Percentiles rank a stretch among this genome's conserved stretches.
These are phyloP conservation scores for Neonectria magnoliae DNA, from an alignment of 2,329 filamentous ascomycete species.

Conservation along the genomic window DNA sequence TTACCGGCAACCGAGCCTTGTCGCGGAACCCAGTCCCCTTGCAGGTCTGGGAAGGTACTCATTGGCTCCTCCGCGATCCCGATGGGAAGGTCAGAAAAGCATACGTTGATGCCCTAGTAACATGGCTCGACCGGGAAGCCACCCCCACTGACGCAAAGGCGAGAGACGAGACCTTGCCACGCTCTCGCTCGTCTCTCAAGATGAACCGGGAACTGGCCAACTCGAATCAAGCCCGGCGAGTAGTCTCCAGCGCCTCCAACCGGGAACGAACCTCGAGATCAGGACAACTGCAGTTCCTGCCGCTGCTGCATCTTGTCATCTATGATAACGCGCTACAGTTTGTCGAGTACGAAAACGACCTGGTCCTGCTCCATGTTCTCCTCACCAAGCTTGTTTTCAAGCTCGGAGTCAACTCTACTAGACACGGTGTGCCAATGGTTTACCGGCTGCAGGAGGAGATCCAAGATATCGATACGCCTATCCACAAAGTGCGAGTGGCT, in stretches of 20 bases:
- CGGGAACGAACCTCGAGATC: conserved; percentile 64
- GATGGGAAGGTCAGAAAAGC: conserved; percentile 82
- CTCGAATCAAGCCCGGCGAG: conserved; percentile 63
- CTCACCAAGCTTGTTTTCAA: conserved; percentile 78
- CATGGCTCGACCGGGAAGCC: conserved; percentile 87
- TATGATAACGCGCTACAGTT: conserved; percentile 87
- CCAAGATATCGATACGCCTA: conserved; percentile 69
- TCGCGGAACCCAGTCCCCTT: conserved; percentile 80
- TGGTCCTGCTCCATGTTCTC: conserved; percentile 80
- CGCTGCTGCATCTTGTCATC: conserved; percentile 84
- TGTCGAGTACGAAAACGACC: conserved; percentile 76
- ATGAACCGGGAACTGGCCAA: conserved; percentile 52
- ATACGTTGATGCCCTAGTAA: conserved; percentile 83
- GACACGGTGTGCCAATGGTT: conserved; percentile 87
- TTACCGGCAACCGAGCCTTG: conserved; percentile 69
- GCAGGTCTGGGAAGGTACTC: conserved; percentile 93
- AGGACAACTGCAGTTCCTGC: conserved; percentile 76
- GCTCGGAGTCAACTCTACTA: conserved; percentile 83
- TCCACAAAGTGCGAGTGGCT: conserved; percentile 81
- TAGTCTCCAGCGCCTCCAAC: conserved; percentile 73
- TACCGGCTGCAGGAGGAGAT: conserved; percentile 89
- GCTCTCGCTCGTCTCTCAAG: conserved; percentile 56
- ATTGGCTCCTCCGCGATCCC: conserved; percentile 87
- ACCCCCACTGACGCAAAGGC: conserved; percentile 72
- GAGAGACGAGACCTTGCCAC: conserved; percentile 63